Base-by-base conservation (phyloP, 2,329 filamentous ascomycete species). In the Podosphaera fusca region DNA sequence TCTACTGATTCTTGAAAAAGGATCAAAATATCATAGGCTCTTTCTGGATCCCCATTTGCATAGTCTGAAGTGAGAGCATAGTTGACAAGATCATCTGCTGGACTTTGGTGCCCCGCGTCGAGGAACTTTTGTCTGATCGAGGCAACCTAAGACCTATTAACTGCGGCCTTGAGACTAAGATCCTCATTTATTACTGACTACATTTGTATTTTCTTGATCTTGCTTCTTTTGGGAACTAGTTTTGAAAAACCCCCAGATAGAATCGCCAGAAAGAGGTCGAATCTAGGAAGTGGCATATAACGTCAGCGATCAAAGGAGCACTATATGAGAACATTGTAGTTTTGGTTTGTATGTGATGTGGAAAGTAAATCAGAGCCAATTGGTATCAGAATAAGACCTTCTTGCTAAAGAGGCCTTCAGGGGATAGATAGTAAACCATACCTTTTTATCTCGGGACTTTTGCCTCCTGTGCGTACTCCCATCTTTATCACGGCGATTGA, bases 1-100 rank as follows among this genome's bases (percentile, higher is more conserved):
- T 87, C 79, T 45, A 87, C 81, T 0, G 90, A 86, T 63, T 89
- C 82, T 64, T 90, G 82, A 61, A 94, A 80, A 31, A 95, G 73
- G 47, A 84, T 71, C 54, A 95, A 74, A 59, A 95, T 74, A 56
- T 87, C 80, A 63, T 85, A 80, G 2, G 89, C 84, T 64, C 81
- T 83, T 55, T 87, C 81, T 29, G 79, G 70, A 66, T 94, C 81
- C 55, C 84, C 81, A 33, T 79, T 74, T 36, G 82, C 79, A 65
- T 81, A 82, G 45, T 76, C 74, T 14, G 79, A 80, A 53, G 75
- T 70, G 31, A 85, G 69, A 1, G 78, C 78, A 70, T 82, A 80
- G 57, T 73, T 70, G 46, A 78, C 73, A 56, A 94, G 85, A 50
- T 76, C 71, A 59, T 81, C 71, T 72, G 77, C 68, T 72, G 83